A percentile compares a stretch with the other conserved stretches of the same genome.
These are phyloP conservation scores for Talaromyces piceae DNA, from an alignment of 2,329 filamentous ascomycete genomes.

Conservation along the genomic window DNA sequence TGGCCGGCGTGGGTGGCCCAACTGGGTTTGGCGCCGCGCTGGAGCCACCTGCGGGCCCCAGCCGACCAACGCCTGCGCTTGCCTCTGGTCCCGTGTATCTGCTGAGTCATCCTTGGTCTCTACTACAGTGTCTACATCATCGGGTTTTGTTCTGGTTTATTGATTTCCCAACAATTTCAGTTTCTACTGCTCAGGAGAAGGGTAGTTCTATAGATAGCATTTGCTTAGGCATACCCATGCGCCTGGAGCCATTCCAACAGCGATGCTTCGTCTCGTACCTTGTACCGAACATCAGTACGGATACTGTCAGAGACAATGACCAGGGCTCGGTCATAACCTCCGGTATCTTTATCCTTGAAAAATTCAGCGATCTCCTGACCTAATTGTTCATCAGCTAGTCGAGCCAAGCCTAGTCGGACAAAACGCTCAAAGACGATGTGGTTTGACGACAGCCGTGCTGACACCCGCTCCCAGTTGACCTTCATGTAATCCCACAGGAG, in stretches of 20 bases:
- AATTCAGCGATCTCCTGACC: constrained; percentile 74
- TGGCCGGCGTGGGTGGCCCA: constrained; percentile 19
- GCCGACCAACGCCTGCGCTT: constrained; percentile 1
- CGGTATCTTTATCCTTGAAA: constrained; percentile 79
- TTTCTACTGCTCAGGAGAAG: background rate
- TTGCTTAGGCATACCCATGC: constrained; percentile 48
- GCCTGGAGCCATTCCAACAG: constrained; percentile 72
- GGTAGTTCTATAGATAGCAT: background rate
- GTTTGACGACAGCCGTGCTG: constrained; percentile 66
- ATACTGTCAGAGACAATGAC: constrained; percentile 82
- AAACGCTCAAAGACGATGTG: constrained; percentile 86
- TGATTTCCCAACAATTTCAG: too few relatives aligned
- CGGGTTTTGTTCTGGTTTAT: background rate
- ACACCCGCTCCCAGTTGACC: constrained; percentile 68
- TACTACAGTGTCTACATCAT: background rate
- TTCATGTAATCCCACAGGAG: constrained; percentile 82
- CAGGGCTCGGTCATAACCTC: constrained; percentile 77
- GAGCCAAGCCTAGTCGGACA: constrained; percentile 66
- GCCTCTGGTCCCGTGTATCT: constrained; percentile 4
- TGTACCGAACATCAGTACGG: constrained; percentile 73
- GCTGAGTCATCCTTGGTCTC: background rate
- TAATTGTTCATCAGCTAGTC: constrained; percentile 64
- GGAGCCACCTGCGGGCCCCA: constrained; percentile 9
- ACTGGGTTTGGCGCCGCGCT: constrained; percentile 5
- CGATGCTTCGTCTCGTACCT: constrained; percentile 62